Conservation (phyloP, 208 protist genomes). For the Histomonas meleagridis region DNA sequence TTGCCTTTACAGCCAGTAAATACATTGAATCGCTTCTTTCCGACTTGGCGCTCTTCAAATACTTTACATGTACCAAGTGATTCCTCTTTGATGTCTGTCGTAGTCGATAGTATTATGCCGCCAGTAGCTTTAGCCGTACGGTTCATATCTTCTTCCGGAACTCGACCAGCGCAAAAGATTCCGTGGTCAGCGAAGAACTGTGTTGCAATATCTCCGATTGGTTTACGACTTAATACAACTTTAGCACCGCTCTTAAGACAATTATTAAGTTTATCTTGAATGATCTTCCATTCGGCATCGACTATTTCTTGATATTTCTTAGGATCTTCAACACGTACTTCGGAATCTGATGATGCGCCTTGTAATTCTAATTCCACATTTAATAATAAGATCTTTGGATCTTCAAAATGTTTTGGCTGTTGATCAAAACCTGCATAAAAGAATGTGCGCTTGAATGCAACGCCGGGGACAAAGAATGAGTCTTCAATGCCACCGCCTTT, state of each 20-base stretch:
- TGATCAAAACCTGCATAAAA: constrained; percentile 90
- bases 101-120: constrained; percentile 86
- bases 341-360: constrained; percentile 97
- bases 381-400: constrained; percentile 91
- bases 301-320: constrained; percentile 97
- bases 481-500: constrained; percentile 82
- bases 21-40: constrained; percentile 85
- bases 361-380: constrained; percentile 99
- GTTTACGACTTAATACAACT: constrained; percentile 86
- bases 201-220: constrained; percentile 99
- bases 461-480: constrained; percentile 91
- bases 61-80: constrained; percentile 70
- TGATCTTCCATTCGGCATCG: constrained; percentile 98
- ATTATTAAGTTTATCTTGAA: constrained; percentile 98
- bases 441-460: constrained; percentile 99
- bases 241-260: constrained; percentile 90
- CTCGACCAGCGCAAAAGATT: constrained; percentile 98
- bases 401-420: constrained; percentile 64
- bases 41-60: constrained; percentile 97
- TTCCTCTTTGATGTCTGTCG: constrained; percentile 73
- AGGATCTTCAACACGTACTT: constrained; percentile 65
- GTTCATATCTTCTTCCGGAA: constrained; percentile 75
- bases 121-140: constrained; percentile 84
- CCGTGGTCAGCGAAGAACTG: constrained; percentile 98
- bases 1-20: constrained; percentile 85